A percentile compares a stretch with the other conserved stretches of the same genome.
Evolutionary conservation across 441 rosid species (phyloP).

Genomic region (Adansonia grandidieri): DNA sequence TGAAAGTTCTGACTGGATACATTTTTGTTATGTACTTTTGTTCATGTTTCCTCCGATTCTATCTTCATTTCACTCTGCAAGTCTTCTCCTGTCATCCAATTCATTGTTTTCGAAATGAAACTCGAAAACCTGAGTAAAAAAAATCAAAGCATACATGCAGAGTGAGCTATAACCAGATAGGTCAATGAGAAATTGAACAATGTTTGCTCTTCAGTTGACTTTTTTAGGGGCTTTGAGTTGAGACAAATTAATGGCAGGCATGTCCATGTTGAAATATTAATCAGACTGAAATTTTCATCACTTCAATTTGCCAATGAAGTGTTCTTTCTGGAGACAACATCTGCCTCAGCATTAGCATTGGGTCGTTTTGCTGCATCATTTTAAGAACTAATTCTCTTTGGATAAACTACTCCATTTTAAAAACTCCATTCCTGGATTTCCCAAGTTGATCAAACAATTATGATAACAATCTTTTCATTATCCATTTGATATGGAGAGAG

Average conservation of each 20-base stretch:
- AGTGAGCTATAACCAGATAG: neutral
- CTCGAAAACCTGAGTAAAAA: neutral
- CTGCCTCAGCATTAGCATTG: neutral
- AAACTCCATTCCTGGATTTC: neutral
- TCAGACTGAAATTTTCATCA: too few relatives aligned
- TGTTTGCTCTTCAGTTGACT: neutral
- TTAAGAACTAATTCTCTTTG: neutral
- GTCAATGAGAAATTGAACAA: neutral
- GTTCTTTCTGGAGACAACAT: neutral
- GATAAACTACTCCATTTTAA: neutral
- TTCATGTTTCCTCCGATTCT: neutral
- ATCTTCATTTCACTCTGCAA: neutral
- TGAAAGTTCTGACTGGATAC: neutral
- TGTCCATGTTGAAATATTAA: too few relatives aligned
- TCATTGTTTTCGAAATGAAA: neutral
- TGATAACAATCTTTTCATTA: neutral
- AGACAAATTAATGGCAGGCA: too few relatives aligned
- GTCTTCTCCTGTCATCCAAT: neutral
- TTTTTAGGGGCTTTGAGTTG: too few relatives aligned
- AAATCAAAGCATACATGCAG: neutral
- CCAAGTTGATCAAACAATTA: slow-evolving; percentile 14
- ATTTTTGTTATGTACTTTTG: neutral
- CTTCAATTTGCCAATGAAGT: neutral
- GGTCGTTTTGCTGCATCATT: neutral
- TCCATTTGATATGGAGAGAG: neutral